Evolutionary conservation across 2,329 filamentous ascomycete species (phyloP).

Genomic region (Scytalidium sp.): DNA sequence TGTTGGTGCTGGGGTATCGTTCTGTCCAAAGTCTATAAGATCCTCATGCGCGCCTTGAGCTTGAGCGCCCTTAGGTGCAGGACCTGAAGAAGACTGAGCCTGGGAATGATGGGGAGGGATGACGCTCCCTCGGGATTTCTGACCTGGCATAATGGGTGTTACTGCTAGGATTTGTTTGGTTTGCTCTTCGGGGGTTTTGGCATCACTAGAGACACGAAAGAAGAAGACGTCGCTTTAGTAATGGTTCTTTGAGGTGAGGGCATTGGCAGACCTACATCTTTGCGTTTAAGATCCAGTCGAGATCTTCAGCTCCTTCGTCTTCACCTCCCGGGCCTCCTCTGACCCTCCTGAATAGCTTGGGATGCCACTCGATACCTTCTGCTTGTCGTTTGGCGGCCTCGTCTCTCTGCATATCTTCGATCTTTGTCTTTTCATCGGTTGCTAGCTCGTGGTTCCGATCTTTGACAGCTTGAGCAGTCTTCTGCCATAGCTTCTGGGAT

Average conservation of each 20-base stretch:
- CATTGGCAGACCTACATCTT: conserved; percentile 59
- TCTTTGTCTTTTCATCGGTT: conserved; percentile 93
- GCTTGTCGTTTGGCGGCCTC: conserved; percentile 79
- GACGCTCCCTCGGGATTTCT: conserved; percentile 54
- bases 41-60: conserved; percentile 28
- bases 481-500: conserved; percentile 83
- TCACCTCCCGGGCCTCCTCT: conserved; percentile 65
- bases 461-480: conserved; percentile 77
- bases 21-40: conserved; percentile 57
- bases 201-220: too few relatives aligned
- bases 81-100: conserved; percentile 5
- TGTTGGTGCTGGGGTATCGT: background rate
- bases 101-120: conserved; percentile 40
- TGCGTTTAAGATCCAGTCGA: conserved; percentile 94
- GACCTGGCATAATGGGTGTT: conserved; percentile 78
- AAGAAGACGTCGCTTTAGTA: too few relatives aligned
- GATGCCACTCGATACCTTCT: conserved; percentile 82
- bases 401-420: conserved; percentile 88
- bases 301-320: conserved; percentile 80
- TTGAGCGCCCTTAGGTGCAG: background rate
- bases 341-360: conserved; percentile 77
- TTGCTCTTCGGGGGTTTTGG: conserved; percentile 63
- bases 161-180: conserved; percentile 82
- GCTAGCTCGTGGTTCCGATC: conserved; percentile 83
- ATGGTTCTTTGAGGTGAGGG: background rate